Base-by-base conservation (phyloP, 1,284 basidiomycete genomes). In the Ustilago cynodontis region DNA sequence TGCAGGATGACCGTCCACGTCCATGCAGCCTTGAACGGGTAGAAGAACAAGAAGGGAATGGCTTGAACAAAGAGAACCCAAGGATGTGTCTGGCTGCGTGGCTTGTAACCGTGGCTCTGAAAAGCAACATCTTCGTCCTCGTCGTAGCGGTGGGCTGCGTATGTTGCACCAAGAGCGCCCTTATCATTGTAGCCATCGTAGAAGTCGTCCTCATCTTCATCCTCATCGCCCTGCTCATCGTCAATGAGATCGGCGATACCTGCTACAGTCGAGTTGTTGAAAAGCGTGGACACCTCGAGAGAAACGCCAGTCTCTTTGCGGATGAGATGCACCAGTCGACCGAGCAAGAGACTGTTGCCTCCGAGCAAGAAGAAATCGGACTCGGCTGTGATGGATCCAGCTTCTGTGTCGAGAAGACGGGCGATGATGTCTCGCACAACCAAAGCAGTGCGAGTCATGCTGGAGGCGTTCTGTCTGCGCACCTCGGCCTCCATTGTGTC, bases 311-410 rank as follows among this genome's bases (percentile, higher is more conserved):
- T 86, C 68, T 86, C 84, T 55, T 85, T 85, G 35, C 84, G 84
- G 59, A 86, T 82, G 61, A 85, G 68, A 62, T 82, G 81, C 20
- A 86, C 82, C 14, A 86, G 77, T 28, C 84, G 80, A 51, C 84
- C 84, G 3, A 86, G 81, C 65, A 86, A 62, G 47, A 86, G 77
- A 75, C 78, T 81, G 75, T 86, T 86, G 35, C 84, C 84, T 56
- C 84, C 84, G 43, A 86, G 79, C 35, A 86, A 60, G 84, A 86
- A 86, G 59, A 86, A 86, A 76, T 86, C 84, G 24, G 82, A 84
- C 57, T 86, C 84, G 62, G 83, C 83, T 1, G 84, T 86, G 68
- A 86, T 86, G 20, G 83, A 83, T 43, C 84, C 82, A 11, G 82
- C 74, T 41, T 86, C 84, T 29, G 83, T 85, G 68, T 86, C 83